Evolutionary conservation across 257 asterid species (phyloP), one percentile per base, ranked within the genome.

Genomic region (Solanum paucissectum): DNA sequence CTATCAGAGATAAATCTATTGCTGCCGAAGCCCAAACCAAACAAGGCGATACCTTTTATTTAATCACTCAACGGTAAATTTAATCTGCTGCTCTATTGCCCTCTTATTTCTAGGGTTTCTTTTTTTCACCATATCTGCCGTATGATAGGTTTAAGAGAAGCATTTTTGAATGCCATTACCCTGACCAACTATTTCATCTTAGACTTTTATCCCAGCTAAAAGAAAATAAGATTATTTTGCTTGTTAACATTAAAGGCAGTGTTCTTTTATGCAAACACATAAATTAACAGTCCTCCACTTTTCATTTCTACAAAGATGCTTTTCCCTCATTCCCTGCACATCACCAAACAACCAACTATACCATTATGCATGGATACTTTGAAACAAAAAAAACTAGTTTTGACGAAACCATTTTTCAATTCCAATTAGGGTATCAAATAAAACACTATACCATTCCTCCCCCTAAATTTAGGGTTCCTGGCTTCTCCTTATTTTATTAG

Each of bases 21-120:
- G 90, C 97, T 87, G 94, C 98, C 83, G 99, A 96, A 93, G 92
- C 98, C 84, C 96, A 92, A 87, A 92, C 98, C 85, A 96, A 95
- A 89, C 95, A 92, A 90, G 98, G 99, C 89, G 98, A 94, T 85
- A 91, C 93, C 87, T 97, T 97, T 90, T 96, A 92, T 93, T 91
- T 96, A 91, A 93, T 97, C 89, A 96, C 95, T 83, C 98, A 93
- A 87, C 94, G 99, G 99, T 94, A 76, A 60, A 58, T n/a, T 58
- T 34, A 12, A 62, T 85, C 37, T 49, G 85, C 83, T 84, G 52
- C 74, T 14, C 60, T 49, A 2, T 69, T 44, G 11, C 36, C 42
- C 49, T 83, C 58, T 16, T 42, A 38, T 62, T 29, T 55, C 32
- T 55, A n/a, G 58, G 55, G 8, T 40, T 9, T 83, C 20, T 20